Base-by-base conservation (phyloP, 2,329 filamentous ascomycete genomes). In the Trichothecium sympodiale region DNA sequence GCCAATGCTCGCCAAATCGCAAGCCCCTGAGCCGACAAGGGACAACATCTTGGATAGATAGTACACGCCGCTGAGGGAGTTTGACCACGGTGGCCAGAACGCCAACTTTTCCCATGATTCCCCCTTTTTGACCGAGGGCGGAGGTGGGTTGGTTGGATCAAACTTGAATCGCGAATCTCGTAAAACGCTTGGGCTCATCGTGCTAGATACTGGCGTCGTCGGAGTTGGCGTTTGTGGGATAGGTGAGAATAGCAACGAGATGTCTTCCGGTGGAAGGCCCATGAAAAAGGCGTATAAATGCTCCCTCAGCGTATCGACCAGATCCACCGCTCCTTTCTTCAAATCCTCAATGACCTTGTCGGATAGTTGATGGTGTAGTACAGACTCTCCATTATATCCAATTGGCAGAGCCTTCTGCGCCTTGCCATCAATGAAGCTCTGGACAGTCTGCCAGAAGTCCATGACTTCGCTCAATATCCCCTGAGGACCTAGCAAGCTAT, bases 41-140 rank as follows among this genome's bases (percentile, higher is more conserved):
- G 78, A 69, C 16, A 96, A 65, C 53, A 91, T 80, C 53, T 83
- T 86, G 34, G 83, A 78, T 5, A 98, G 69, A 51, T 94, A 95
- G 54, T 94, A 77, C 2, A 89, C 84, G n/a, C 84, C 89, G 39
- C 87, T 93, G 17, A 96, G 64, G 0, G 88, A 88, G 52, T 95
- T 96, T 2, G 87, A 83, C 61, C 83, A 81, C 0, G 89, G 91
- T 4, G 89, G 88, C 88, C 89, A 96, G 57, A 96, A 98, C 0
- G 88, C 89, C 56, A 91, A 77, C 61, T 89, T 82, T 52, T 96
- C 91, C 86, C 87, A 96, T 0, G 80, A 64, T 47, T 94, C 86
- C 5, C 88, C 89, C 31, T 74, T 74, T 46, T 71, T 83, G 0
- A 86, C 84, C 0, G 83, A 85, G 2, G 80, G 78, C 9, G 79